Conservation (phyloP, 2,329 filamentous ascomycete genomes). For the Emmonsiellopsis sp. region DNA sequence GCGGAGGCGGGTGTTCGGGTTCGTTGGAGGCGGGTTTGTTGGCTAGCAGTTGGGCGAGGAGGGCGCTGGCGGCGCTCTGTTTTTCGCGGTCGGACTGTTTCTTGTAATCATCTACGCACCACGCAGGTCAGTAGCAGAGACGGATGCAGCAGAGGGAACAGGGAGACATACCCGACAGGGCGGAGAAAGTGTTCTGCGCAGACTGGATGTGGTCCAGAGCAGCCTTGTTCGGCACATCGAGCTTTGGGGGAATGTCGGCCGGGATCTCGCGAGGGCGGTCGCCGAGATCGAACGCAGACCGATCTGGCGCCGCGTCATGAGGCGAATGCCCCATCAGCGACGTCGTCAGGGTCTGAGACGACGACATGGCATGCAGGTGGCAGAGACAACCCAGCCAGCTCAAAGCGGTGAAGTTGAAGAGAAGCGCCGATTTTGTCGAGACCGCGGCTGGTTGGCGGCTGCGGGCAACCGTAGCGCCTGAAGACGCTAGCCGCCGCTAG, state of each 20-base stretch:
- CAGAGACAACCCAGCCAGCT: slow-evolving; percentile 10
- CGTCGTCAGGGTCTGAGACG: slow-evolving; percentile 40
- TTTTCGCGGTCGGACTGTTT: slow-evolving; percentile 24
- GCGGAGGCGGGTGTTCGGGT: background rate
- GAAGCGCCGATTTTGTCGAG: slow-evolving; percentile 6
- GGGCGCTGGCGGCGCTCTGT: slow-evolving; percentile 32
- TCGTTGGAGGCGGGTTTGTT: slow-evolving; percentile 18
- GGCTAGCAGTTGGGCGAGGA: slow-evolving; percentile 34
- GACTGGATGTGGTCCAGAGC: slow-evolving; percentile 19
- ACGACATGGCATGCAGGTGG: slow-evolving; percentile 35
- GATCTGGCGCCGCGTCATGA: slow-evolving; percentile 33
- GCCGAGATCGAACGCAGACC: slow-evolving; percentile 32
- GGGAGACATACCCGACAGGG: slow-evolving; percentile 13
- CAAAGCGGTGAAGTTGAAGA: slow-evolving; percentile 12
- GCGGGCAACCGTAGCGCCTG: slow-evolving; percentile 14
- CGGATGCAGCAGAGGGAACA: background rate
- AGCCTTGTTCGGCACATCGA: slow-evolving; percentile 20
- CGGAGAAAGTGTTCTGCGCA: slow-evolving; percentile 24
- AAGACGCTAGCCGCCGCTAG: slow-evolving; percentile 1
- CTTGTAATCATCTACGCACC: slow-evolving; percentile 16
- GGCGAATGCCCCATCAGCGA: slow-evolving; percentile 37
- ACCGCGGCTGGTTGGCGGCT: slow-evolving; percentile 15
- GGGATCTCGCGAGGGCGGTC: slow-evolving; percentile 17
- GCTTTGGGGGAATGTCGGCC: slow-evolving; percentile 21
- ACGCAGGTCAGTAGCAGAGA: slow-evolving; percentile 3